A percentile compares a stretch with the other conserved stretches of the same genome.
Conservation (phyloP, 345 rosid species). For the Viola odorata region DNA sequence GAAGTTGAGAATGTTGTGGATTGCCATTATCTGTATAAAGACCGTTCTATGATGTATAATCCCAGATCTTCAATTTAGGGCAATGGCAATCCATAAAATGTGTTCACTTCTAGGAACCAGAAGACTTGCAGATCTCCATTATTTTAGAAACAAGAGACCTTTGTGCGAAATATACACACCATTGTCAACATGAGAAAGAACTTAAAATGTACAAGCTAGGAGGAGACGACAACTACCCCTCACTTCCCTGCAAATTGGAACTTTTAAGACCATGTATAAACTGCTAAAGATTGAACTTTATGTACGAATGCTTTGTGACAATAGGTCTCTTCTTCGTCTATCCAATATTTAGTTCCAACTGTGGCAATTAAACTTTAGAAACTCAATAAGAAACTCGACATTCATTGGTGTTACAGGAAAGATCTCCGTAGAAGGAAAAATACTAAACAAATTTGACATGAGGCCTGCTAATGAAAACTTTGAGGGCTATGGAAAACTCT, state of each 20-base stretch:
- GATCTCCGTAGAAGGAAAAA: conserved; percentile 64
- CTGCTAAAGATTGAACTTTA: neutral
- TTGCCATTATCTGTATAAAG: neutral
- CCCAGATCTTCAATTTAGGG: neutral
- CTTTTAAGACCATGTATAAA: neutral
- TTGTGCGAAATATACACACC: neutral
- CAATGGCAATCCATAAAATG: neutral
- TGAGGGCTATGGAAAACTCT: conserved; percentile 69
- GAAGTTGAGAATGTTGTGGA: neutral
- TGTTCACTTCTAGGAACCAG: neutral
- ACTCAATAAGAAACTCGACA: neutral
- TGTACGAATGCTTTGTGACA: neutral
- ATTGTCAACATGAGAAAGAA: neutral
- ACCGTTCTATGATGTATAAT: neutral
- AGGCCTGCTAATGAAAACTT: conserved; percentile 68
- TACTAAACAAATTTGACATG: conserved; percentile 76
- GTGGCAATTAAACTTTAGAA: conserved; percentile 6
- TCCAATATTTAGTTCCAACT: neutral
- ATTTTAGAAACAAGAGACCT: neutral
- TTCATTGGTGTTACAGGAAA: conserved; percentile 41
- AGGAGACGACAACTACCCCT: too few relatives aligned
- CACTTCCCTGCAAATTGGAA: neutral
- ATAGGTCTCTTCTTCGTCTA: neutral
- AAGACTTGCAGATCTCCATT: neutral
- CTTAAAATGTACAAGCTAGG: too few relatives aligned